Conservation (phyloP, 129 eudicot genomes). For the Helianthus tuberosus region DNA sequence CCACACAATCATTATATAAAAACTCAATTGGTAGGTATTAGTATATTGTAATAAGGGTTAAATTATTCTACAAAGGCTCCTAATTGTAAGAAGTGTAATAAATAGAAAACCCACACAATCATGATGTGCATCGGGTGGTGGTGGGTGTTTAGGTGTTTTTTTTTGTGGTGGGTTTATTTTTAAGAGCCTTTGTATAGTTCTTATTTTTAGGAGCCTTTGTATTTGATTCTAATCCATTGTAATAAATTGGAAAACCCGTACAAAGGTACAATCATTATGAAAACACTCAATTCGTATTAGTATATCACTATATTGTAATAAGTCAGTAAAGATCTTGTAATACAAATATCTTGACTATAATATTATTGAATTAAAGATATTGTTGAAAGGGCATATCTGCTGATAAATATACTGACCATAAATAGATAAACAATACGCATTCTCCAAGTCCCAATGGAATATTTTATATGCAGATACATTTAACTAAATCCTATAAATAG, state of each 20-base stretch:
- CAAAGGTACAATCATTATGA: neutral
- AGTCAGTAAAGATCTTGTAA: neutral
- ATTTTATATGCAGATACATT: constrained; percentile 11
- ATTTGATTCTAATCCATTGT: too few species aligned
- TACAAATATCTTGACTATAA: neutral
- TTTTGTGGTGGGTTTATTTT: too few species aligned
- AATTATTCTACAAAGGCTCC: too few species aligned
- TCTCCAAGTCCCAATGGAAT: constrained; percentile 3
- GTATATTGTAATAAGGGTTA: neutral
- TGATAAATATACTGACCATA: neutral
- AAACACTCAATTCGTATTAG: neutral
- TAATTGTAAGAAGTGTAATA: too few species aligned
- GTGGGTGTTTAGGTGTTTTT: too few species aligned
- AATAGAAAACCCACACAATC: too few species aligned
- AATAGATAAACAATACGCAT: neutral
- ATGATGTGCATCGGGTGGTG: too few species aligned
- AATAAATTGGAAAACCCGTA: neutral
- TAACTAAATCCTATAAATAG: neutral
- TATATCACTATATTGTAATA: neutral
- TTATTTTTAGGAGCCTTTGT: too few species aligned
- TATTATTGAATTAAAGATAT: neutral
- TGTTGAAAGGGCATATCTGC: neutral
- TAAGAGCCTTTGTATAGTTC: too few species aligned
- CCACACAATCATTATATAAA: too few species aligned
- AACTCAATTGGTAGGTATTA: too few species aligned